These are phyloP conservation scores for Clausena lansium DNA, from an alignment of 345 rosid genomes.

Conservation along the genomic window DNA sequence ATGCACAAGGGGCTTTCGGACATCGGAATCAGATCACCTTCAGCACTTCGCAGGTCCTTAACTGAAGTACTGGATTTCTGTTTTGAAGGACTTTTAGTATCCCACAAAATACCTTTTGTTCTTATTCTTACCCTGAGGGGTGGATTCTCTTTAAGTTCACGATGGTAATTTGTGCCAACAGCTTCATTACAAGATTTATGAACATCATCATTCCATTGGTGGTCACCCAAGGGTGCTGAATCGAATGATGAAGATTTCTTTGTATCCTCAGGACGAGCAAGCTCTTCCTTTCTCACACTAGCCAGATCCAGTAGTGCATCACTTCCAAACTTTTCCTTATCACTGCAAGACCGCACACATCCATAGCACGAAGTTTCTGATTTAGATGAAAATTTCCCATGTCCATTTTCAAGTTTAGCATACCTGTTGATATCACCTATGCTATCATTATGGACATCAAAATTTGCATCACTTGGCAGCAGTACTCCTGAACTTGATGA, in stretches of 20 bases:
- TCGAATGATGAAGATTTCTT: conserved; percentile 21
- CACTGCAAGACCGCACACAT: conserved; percentile 48
- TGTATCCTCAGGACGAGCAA: conserved; percentile 19
- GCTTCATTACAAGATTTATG: conserved; percentile 12
- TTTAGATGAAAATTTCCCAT: conserved; percentile 9
- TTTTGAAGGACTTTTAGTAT: conserved; percentile 35
- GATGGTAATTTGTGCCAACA: conserved; percentile 26
- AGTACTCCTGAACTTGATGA: conserved; percentile 27
- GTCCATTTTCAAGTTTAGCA: conserved; percentile 26
- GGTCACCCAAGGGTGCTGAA: conserved; percentile 8
- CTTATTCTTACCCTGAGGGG: conserved; percentile 57
- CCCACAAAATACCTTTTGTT: conserved; percentile 38
- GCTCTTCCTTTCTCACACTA: conserved; percentile 19
- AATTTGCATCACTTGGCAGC: conserved; percentile 22
- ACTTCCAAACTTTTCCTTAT: conserved; percentile 28
- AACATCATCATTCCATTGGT: conserved; percentile 12
- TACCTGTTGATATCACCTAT: conserved; percentile 37
- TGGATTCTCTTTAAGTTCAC: conserved; percentile 39
- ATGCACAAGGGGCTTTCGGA: conserved; percentile 23
- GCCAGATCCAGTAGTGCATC: conserved; percentile 25
- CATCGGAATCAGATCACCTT: conserved; percentile 23
- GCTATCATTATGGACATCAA: conserved; percentile 31
- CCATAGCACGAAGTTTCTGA: conserved; percentile 12
- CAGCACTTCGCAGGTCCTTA: conserved; percentile 30
- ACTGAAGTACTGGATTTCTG: conserved; percentile 31